phyloP scores from a whole-genome alignment of 192 early-diverging fungal species.

The Chytriomyces confervae region DNA sequence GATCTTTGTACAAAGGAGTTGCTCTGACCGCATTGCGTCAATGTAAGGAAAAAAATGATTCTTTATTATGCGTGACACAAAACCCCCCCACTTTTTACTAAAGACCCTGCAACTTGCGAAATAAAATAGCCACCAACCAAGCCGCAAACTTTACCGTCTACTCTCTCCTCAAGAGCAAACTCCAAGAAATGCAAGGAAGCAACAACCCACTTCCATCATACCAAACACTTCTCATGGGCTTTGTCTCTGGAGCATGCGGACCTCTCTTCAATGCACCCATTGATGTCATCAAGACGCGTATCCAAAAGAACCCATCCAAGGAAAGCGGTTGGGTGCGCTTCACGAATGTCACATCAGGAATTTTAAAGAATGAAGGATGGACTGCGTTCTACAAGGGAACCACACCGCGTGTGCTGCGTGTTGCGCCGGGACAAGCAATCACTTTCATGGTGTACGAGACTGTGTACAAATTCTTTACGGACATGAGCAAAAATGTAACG shows the following conservation, averaged over 20 bases:
- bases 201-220: constrained; percentile 78
- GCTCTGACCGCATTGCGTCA: constrained; percentile 91
- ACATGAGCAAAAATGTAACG: constrained; percentile 27
- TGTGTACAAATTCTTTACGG: constrained; percentile 55
- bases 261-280: constrained; percentile 96
- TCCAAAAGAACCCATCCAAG: constrained; percentile 79
- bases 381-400: constrained; percentile 94
- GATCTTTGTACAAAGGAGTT: constrained; percentile 93
- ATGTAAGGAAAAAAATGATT: constrained; percentile 46
- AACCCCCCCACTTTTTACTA: too few species aligned
- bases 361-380: constrained; percentile 87
- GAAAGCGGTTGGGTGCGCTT: constrained; percentile 82
- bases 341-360: constrained; percentile 72
- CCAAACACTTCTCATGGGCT: constrained; percentile 89
- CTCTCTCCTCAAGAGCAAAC: constrained; percentile 85
- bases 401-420: constrained; percentile 89
- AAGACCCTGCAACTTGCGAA: background rate
- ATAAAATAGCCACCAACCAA: constrained; percentile 88
- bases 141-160: constrained; percentile 99
- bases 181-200: constrained; percentile 69
- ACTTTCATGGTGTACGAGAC: constrained; percentile 82
- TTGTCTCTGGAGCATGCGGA: constrained; percentile 78
- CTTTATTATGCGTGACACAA: too few species aligned
- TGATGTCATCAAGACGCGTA: constrained; percentile 99
- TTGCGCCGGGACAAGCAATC: constrained; percentile 96